Percentiles rank a stretch among this genome's conserved stretches.
phyloP scores from a whole-genome alignment of 768 basidiomycete species.

The Paxillus involutus region DNA sequence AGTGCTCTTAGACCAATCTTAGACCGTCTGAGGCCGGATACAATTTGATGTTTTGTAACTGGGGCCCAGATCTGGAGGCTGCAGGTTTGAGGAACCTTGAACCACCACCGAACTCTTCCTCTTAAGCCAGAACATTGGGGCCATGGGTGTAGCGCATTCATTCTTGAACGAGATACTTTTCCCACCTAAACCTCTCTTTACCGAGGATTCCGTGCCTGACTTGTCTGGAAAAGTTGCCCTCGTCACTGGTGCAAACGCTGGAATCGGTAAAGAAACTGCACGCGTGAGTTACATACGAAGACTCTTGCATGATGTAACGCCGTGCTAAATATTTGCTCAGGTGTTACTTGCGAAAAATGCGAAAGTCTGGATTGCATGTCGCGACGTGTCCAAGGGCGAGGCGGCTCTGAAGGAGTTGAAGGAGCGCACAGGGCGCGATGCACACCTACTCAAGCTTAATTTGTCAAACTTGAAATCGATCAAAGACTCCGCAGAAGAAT shows the following conservation, averaged over 20 bases:
- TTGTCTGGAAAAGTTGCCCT: slow-evolving; percentile 15
- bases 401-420: slow-evolving; percentile 41
- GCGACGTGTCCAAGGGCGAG: slow-evolving; percentile 38
- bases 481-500: slow-evolving; percentile 30
- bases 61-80: too few relatives aligned
- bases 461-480: slow-evolving; percentile 32
- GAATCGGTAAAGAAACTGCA: slow-evolving; percentile 19
- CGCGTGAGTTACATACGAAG: background rate
- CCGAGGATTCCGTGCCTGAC: slow-evolving; percentile 11
- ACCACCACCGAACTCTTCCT: too few relatives aligned
- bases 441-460: slow-evolving; percentile 32
- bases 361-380: slow-evolving; percentile 52
- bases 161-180: too few relatives aligned
- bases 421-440: slow-evolving; percentile 30
- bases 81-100: too few relatives aligned
- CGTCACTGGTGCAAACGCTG: slow-evolving; percentile 22
- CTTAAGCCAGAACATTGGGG: too few relatives aligned
- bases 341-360: slow-evolving; percentile 22
- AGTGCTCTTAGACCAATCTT: too few relatives aligned
- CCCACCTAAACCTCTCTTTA: too few relatives aligned
- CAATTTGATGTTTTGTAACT: too few relatives aligned
- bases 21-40: too few relatives aligned
- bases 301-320: too few relatives aligned
- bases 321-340: background rate
- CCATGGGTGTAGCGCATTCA: too few relatives aligned